Base-by-base conservation (phyloP, 2,329 filamentous ascomycete genomes). In the Bipolaris cookei region DNA sequence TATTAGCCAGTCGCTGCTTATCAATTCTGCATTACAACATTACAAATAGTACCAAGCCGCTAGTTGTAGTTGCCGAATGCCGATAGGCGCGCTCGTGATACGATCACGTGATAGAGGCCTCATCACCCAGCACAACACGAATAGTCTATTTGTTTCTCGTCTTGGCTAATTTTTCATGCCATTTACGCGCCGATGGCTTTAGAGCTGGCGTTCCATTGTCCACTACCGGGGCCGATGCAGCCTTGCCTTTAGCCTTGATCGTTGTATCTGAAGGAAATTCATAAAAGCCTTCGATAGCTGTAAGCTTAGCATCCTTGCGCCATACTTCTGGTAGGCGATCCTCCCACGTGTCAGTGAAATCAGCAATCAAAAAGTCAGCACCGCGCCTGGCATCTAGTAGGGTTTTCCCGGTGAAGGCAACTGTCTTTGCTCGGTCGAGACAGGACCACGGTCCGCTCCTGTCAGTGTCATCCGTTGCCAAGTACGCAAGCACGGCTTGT, bases 81-180 rank as follows among this genome's bases (percentile, higher is more conserved):
- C 42, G 42, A 42, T n/a, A 34, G 38, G 51, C 61, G 49, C 56
- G 54, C 44, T 35, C 30, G 28, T 48, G 21, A 54, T 54, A 49
- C 48, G 43, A 18, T 56, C 62, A 60, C 59, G 61, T 64, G 59
- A 41, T 25, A 6, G 13, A 16, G 11, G 14, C 25, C 16, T 21
- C 35, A 23, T 25, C 16, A 32, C 23, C 32, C 28, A 16, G 18
- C 32, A 16, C 32, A 10, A 42, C 34, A 3, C 3, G 16, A 16
- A 2, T 7, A 14, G 35, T 10, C 39, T 71, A 73, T 53, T 65
- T 68, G 39, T 72, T 71, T 41, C 74, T 67, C 7, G 68, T 70
- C 57, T 70, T 73, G 32, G 65, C 74, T 51, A 77, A 75, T 58
- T 69, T 77, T 45, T 77, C 75, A 56, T 77, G 75, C 75, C 75